Conservation (phyloP, 805 yeast genomes). For the Schizosaccharomyces octosporus region DNA sequence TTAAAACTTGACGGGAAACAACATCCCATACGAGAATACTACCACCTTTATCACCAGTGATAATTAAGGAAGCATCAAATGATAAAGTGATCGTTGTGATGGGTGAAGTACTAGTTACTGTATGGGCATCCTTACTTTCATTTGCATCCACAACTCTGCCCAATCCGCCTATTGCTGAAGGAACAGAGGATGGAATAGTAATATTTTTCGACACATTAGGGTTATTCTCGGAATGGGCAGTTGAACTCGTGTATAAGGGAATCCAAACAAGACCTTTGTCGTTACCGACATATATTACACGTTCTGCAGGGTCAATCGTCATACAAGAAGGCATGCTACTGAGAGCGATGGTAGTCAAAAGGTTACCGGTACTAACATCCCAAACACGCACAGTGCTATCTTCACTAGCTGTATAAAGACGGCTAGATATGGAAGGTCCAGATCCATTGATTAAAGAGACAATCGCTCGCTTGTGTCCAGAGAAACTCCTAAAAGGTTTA, state of each 20-base stretch:
- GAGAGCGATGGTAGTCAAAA: constrained; percentile 45
- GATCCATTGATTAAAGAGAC: background rate
- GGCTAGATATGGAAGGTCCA: constrained; percentile 1
- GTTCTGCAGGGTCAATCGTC: constrained; percentile 49
- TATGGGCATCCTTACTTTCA: background rate
- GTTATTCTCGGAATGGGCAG: constrained; percentile 22
- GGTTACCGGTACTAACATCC: constrained; percentile 22
- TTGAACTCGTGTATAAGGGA: constrained; percentile 11
- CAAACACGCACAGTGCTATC: constrained; percentile 43
- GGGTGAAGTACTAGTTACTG: constrained; percentile 2
- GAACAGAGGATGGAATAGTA: background rate
- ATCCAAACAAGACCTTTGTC: constrained; percentile 21
- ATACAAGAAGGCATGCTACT: constrained; percentile 32
- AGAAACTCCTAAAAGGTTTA: background rate
- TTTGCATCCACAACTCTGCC: background rate
- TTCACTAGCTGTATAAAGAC: constrained; percentile 3
- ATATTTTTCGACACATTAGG: background rate
- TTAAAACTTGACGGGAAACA: constrained; percentile 14
- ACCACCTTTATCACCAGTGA: constrained; percentile 53
- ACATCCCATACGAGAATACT: constrained; percentile 38
- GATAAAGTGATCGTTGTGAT: constrained; percentile 35
- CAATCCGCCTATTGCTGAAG: background rate
- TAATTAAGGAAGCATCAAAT: constrained; percentile 45
- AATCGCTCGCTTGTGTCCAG: constrained; percentile 2
- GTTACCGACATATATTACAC: constrained; percentile 54